Base-by-base conservation (phyloP, 2,329 filamentous ascomycete species). In the Colletotrichum abscissum region DNA sequence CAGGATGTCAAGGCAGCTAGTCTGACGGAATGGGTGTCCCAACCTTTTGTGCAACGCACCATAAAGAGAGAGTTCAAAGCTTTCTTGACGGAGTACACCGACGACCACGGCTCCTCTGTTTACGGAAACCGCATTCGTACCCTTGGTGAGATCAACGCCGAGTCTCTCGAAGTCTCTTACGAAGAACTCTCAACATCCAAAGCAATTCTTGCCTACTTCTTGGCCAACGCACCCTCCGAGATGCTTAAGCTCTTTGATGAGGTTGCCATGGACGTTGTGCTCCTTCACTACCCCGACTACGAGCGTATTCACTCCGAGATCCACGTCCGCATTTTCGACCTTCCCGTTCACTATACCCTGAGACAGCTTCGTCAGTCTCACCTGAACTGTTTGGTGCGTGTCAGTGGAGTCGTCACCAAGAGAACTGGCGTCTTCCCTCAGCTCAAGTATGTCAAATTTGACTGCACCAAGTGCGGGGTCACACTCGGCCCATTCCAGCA, bases 241-340 rank as follows among this genome's bases (percentile, higher is more conserved):
- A 94, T 98, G 80, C 89, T 99, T 74, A 97, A 97, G 82, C 92
- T 99, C 62, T 98, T 99, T 79, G 97, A 99, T 78, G 92, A 97
- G 76, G 96, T 98, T 4, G 96, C 97, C 70, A 96, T 99, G 91
- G 97, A 99, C 75, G 95, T 97, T 49, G 96, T 97, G 5, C 90
- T 98, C 26, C 91, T 98, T 67, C 95, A 98, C 82, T 99, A 98
- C 84, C 96, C 95, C 1, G 95, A 98, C 82, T 99, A 99, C 82
- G 95, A 98, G 82, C 94, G 95, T 75, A 99, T 99, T 78, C 97
- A 98, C 83, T 94, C 95, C 33, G 97, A 99, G 82, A 98, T 99
- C 66, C 97, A 99, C 81, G 96, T 99, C 68, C 95, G 97, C 74
- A 97, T 99, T 80, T 95, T 95, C 26, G 96, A 98, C 78, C 88